Evolutionary conservation across 352 stramenopile genomes (phyloP).

Genomic region (Phytophthora foliorum): DNA sequence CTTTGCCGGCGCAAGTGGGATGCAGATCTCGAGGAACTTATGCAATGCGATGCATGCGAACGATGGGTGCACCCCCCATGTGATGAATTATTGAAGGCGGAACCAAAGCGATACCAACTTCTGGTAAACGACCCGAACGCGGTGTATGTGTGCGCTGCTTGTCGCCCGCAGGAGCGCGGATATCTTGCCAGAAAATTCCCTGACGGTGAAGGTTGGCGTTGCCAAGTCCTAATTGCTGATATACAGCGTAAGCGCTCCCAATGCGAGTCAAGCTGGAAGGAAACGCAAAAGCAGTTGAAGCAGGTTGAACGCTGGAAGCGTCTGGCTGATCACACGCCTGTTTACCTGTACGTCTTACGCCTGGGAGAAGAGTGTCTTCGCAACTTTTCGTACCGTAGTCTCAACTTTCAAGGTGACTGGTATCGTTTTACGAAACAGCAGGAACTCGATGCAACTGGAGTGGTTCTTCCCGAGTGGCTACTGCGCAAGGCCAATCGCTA

Average conservation of each 20-base stretch:
- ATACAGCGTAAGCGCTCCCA: constrained; percentile 77
- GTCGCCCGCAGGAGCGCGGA: constrained; percentile 65
- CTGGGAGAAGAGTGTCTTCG: constrained; percentile 89
- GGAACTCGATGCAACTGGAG: constrained; percentile 43
- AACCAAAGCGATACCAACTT: constrained; percentile 69
- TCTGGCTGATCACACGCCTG: constrained; percentile 77
- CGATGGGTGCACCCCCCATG: constrained; percentile 87
- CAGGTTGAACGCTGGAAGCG: constrained; percentile 74
- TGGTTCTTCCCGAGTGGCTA: constrained; percentile 67
- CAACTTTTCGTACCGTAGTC: constrained; percentile 76
- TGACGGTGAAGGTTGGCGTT: constrained; percentile 64
- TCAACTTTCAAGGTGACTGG: constrained; percentile 85
- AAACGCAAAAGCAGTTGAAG: constrained; percentile 63
- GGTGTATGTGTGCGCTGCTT: constrained; percentile 79
- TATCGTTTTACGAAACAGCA: constrained; percentile 60
- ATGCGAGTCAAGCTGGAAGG: constrained; percentile 74
- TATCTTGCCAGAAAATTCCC: constrained; percentile 45
- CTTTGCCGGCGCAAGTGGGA: constrained; percentile 80
- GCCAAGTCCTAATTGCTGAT: constrained; percentile 73
- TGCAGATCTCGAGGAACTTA: constrained; percentile 79
- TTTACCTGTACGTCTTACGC: constrained; percentile 87
- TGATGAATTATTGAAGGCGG: constrained; percentile 64
- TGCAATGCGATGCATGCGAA: constrained; percentile 91
- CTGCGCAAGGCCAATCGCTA: constrained; percentile 86
- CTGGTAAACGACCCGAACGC: constrained; percentile 75